Base-by-base conservation (phyloP, 176 grass and related monocot species). In the Oryza meridionalis region DNA sequence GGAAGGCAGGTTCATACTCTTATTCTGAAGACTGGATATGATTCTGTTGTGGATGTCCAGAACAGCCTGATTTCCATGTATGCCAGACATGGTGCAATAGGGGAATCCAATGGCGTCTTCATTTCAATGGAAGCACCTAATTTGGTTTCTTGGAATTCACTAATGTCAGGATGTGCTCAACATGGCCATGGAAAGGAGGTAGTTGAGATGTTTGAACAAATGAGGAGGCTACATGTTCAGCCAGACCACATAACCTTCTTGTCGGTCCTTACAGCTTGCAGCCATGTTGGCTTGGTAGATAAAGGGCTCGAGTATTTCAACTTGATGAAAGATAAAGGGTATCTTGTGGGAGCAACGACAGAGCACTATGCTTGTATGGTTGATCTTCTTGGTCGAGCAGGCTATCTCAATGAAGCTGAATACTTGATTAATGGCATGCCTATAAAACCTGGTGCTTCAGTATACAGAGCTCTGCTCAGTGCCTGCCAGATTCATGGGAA, bases 311-410 rank as follows among this genome's bases (percentile, higher is more conserved):
- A 82, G 45, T 53, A 66, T 65, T 86, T 86, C 42, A 40, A 82
- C 53, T 37, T 71, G 32, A 77, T 85, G 88, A 81, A 67, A 72
- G 79, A 65, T 3, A 61, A 76, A 0, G 59, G 37, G 10, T 58
- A 45, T 8, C 29, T 43, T 53, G 12, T 22, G 1, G 80, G 31
- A 76, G 88, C 53, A 17, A 69, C 22, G 61, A 55, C 77, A 75
- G 82, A 89, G 45, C 88, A 82, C 80, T 82, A 78, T 49, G 66
- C 83, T 3, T 90, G 83, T 58, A 46, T 90, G 29, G 78, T 82
- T 13, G 82, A 89, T 85, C 78, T 90, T 77, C 88, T 90, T 49
- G 67, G 83, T 31, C 40, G 83, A 77, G 88, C 83, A 6, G 88
- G 88, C 22, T 77, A 78, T 86, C 79, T 90, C 71, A 29, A 19